Evolutionary conservation across 306 rosid genomes (phyloP), one percentile per base, ranked within the genome.

Genomic region (Lathyrus aphaca): DNA sequence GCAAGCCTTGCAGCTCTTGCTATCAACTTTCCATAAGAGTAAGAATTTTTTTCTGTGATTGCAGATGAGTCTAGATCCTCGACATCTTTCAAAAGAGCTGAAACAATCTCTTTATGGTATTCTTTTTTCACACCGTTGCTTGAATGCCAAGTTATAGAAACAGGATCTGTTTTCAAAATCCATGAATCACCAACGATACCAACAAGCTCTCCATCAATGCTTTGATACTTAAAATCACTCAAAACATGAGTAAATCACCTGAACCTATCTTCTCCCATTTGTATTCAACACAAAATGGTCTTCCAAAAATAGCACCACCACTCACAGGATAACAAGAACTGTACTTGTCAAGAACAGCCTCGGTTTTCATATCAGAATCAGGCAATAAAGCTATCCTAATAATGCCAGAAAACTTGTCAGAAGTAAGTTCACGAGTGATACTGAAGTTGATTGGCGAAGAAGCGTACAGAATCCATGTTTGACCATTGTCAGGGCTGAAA

Each of bases 161-260:
- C 10, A 60, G 66, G 66, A 3, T 60, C 66, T 8, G 16, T 16
- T 60, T 60, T 16, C 30, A 60, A 17, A 16, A 17, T 0, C 66
- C 66, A 60, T 8, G 30, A 37, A 10, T 60, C 29, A 1, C 29
- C 66, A 60, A 60, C 5, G 17, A 60, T 9, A 60, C 66, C 66
- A 17, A 35, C 27, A 15, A 60, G 66, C 0, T 60, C 46, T 4
- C 46, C 66, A 17, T 60, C 66, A 16, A 16, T 60, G n/a, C 66
- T 60, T 5, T 11, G 2, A 35, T 60, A 60, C 66, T 60, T 37
- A 1, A 60, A 60, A 37, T 17, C 66, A 9, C 4, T 10, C 29
- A 60, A 40, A 16, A 60, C 0, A 15, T 21, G 23, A 53, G 3
- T 8, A 53, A 21, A 21, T 53, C 16, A 53, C 59, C 59, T 5